Evolutionary conservation across 1,139 yeast genomes (phyloP).

Genomic region (Taphrina betulina): DNA sequence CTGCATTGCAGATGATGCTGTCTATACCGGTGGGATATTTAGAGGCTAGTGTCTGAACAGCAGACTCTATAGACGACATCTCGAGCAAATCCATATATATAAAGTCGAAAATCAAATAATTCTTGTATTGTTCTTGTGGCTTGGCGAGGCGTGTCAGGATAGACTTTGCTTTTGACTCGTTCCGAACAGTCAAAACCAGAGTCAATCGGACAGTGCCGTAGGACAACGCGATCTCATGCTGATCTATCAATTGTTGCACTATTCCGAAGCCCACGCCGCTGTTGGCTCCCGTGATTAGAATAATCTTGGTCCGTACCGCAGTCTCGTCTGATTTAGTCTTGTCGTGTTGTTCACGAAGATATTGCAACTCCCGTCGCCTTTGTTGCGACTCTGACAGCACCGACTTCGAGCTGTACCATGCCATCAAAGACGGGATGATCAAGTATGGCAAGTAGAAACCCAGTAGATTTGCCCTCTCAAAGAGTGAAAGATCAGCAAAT

Average conservation of each 20-base stretch:
- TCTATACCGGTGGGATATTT: constrained; percentile 65
- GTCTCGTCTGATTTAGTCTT: neutral
- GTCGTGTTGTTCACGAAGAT: constrained; percentile 7
- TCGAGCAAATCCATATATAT: constrained; percentile 81
- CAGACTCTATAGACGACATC: constrained; percentile 79
- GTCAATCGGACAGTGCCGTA: constrained; percentile 61
- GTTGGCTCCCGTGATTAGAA: constrained; percentile 29
- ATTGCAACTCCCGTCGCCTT: constrained; percentile 1
- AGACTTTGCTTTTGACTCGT: constrained; percentile 69
- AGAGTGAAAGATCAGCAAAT: neutral
- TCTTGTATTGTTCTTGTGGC: constrained; percentile 31
- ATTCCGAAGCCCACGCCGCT: constrained; percentile 84
- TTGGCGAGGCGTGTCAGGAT: constrained; percentile 34
- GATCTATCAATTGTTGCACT: constrained; percentile 62
- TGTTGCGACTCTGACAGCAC: neutral
- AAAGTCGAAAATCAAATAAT: constrained; percentile 73
- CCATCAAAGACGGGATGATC: constrained; percentile 14
- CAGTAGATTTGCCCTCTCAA: constrained; percentile 6
- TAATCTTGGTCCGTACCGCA: neutral
- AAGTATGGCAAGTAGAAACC: constrained; percentile 19
- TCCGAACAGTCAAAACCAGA: constrained; percentile 81
- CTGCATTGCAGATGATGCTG: constrained; percentile 80
- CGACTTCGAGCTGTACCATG: neutral
- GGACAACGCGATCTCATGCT: constrained; percentile 3
- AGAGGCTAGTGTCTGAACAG: constrained; percentile 61